Conservation (phyloP, 768 basidiomycete genomes). For the Lenzites betulinus region DNA sequence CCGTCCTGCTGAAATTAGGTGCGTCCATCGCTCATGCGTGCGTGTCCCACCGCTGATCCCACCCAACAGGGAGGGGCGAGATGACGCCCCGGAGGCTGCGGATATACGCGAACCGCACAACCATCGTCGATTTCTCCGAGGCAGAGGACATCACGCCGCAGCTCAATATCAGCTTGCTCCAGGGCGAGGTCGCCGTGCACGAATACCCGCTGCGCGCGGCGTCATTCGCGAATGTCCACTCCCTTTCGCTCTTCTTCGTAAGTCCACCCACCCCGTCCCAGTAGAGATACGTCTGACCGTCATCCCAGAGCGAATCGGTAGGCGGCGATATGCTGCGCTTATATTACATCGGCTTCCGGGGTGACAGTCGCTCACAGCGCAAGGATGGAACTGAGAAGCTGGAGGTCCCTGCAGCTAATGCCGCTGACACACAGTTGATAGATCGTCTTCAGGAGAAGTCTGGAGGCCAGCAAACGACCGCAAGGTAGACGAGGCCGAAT, state of each 20-base stretch:
- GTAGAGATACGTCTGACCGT: not conserved
- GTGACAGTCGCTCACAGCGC: constrained; percentile 56
- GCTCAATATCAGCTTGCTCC: constrained; percentile 66
- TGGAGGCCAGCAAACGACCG: constrained; percentile 65
- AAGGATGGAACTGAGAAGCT: constrained; percentile 64
- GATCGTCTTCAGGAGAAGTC: constrained; percentile 61
- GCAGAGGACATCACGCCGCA: constrained; percentile 71
- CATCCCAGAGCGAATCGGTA: constrained; percentile 58
- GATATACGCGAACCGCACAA: constrained; percentile 72
- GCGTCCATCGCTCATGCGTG: constrained; percentile 24
- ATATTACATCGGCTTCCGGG: constrained; percentile 85
- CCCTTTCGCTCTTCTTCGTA: constrained; percentile 80
- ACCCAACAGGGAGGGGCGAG: constrained; percentile 68
- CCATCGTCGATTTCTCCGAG: constrained; percentile 77
- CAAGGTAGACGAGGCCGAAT: constrained; percentile 35
- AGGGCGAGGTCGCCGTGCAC: constrained; percentile 65
- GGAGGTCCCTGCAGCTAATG: constrained; percentile 79
- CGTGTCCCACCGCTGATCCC: constrained; percentile 12
- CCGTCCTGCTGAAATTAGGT: constrained; percentile 79
- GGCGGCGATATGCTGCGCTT: constrained; percentile 67
- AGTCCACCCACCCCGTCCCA: constrained; percentile 34
- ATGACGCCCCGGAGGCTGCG: constrained; percentile 72
- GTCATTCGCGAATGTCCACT: constrained; percentile 73
- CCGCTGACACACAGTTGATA: constrained; percentile 68
- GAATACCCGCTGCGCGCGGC: constrained; percentile 81